Conservation (phyloP, 768 basidiomycete species). For the Suillus decipiens region DNA sequence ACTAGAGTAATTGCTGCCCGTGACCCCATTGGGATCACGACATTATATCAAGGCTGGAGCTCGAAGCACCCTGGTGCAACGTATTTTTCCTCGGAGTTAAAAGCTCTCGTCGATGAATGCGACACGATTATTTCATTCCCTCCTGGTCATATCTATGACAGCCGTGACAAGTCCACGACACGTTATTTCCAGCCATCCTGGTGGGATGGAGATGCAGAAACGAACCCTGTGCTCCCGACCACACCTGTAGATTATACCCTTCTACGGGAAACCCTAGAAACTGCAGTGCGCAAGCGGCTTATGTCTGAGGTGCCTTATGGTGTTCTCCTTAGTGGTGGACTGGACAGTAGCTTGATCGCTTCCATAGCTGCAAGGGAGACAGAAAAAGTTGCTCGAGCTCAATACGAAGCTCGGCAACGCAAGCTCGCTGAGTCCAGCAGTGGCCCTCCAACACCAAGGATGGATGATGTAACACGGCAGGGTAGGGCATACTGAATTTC, state of each 20-base stretch:
- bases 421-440: constrained; percentile 54
- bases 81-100: constrained; percentile 96
- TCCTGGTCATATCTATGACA: constrained; percentile 96
- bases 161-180: constrained; percentile 69
- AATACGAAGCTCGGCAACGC: constrained; percentile 67
- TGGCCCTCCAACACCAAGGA: constrained; percentile 58
- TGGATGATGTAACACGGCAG: constrained; percentile 48
- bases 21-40: constrained; percentile 97
- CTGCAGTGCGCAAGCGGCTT: constrained; percentile 88
- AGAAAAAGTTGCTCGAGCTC: constrained; percentile 83
- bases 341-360: constrained; percentile 96
- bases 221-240: constrained; percentile 56
- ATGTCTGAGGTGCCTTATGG: constrained; percentile 99
- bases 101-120: constrained; percentile 87
- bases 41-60: constrained; percentile 96
- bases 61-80: constrained; percentile 79
- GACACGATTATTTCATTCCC: constrained; percentile 96
- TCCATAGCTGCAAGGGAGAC: constrained; percentile 94
- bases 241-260: constrained; percentile 62
- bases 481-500: constrained; percentile 40
- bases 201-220: constrained; percentile 84
- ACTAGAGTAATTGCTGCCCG: constrained; percentile 93
- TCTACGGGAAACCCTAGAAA: constrained; percentile 83
- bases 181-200: constrained; percentile 89
- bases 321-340: constrained; percentile 90